Evolutionary conservation across 2,329 filamentous ascomycete species (phyloP).

Genomic region (Kalaharituber pfeilii): DNA sequence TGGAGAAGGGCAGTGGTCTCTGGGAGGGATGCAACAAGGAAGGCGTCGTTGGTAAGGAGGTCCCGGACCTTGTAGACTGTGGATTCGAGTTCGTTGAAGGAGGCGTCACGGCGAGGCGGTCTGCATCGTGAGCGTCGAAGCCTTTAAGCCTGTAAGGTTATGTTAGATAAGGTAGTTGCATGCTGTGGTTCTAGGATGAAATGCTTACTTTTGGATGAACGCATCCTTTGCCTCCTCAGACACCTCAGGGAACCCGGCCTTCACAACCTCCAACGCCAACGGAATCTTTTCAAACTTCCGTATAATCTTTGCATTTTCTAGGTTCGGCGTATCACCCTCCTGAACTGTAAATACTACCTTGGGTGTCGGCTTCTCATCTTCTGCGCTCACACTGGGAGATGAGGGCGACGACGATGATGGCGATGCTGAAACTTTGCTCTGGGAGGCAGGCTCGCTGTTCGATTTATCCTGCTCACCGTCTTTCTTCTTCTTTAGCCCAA

Average conservation of each 20-base stretch:
- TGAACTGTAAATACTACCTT: conserved; percentile 18
- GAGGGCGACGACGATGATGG: conserved; percentile 31
- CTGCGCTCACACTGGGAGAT: conserved; percentile 22
- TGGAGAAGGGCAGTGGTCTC: conserved; percentile 50
- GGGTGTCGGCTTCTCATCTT: conserved; percentile 17
- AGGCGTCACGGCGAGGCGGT: conserved; percentile 65
- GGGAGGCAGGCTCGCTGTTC: conserved; percentile 45
- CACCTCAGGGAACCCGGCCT: conserved; percentile 35
- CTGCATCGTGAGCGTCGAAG: conserved; percentile 71
- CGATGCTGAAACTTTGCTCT: conserved; percentile 30
- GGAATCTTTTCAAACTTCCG: conserved; percentile 41
- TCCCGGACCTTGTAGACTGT: conserved; percentile 84
- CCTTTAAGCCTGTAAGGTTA: conserved; percentile 45
- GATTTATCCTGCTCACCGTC: conserved; percentile 57
- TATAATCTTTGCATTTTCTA: conserved; percentile 29
- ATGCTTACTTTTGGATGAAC: conserved; percentile 28
- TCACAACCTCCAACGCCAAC: conserved; percentile 35
- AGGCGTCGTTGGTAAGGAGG: conserved; percentile 58
- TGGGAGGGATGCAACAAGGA: conserved; percentile 52
- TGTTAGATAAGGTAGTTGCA: neutral
- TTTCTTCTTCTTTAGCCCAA: conserved; percentile 85
- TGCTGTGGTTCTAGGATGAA: neutral
- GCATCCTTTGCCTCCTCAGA: conserved; percentile 34
- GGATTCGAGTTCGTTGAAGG: conserved; percentile 78
- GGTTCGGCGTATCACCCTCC: conserved; percentile 23